Conservation (phyloP, 257 asterid genomes). For the Coffea canephora region DNA sequence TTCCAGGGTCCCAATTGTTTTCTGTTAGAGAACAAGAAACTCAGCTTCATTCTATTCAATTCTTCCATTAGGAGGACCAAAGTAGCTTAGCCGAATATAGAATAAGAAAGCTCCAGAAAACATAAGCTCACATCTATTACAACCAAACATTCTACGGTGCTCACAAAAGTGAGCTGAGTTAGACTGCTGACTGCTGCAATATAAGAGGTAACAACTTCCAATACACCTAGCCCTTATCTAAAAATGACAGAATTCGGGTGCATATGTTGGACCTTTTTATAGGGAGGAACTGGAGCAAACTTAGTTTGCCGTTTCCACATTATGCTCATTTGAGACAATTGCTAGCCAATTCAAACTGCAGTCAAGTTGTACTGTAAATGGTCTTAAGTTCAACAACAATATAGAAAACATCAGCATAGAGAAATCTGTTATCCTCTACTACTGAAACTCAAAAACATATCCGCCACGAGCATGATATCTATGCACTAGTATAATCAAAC, state of each 20-base stretch:
- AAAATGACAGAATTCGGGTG: neutral
- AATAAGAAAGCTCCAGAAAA: slow-evolving; percentile 4
- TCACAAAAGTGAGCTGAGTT: neutral
- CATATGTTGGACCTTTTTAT: neutral
- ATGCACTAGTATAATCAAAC: too few relatives aligned
- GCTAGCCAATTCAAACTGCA: neutral
- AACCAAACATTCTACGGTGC: neutral
- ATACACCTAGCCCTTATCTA: too few relatives aligned
- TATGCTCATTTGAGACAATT: neutral
- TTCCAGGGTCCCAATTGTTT: neutral
- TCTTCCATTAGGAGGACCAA: neutral
- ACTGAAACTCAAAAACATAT: too few relatives aligned
- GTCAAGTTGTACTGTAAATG: neutral
- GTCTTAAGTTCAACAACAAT: neutral
- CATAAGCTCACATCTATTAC: neutral
- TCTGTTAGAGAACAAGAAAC: neutral
- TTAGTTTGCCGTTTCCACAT: neutral
- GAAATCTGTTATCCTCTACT: too few relatives aligned
- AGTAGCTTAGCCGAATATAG: neutral
- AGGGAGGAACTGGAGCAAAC: neutral
- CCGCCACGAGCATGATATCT: too few relatives aligned
- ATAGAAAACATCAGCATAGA: too few relatives aligned
- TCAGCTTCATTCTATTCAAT: neutral
- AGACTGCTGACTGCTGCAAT: neutral
- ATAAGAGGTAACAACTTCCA: neutral